These are phyloP conservation scores for Leishmania guyanensis DNA, from an alignment of 208 protist genomes.

Conservation along the genomic window DNA sequence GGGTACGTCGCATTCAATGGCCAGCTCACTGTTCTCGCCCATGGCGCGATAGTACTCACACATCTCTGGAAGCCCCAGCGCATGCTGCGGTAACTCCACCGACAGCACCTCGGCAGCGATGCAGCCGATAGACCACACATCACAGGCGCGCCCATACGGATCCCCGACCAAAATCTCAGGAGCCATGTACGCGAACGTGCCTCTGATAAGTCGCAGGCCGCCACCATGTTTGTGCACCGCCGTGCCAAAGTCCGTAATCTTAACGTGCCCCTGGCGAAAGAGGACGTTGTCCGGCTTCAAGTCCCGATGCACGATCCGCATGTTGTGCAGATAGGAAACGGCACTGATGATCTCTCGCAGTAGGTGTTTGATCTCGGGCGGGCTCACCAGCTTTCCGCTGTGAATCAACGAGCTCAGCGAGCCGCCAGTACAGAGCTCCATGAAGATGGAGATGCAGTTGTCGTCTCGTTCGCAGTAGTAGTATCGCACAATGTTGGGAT, in stretches of 20 bases:
- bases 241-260: slow-evolving; percentile 85
- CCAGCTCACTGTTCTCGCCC: slow-evolving; percentile 38
- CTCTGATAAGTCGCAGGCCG: slow-evolving; percentile 58
- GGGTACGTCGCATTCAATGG: slow-evolving; percentile 60
- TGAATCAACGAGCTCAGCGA: slow-evolving; percentile 64
- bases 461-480: slow-evolving; percentile 78
- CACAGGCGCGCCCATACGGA: slow-evolving; percentile 90
- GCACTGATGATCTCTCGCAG: slow-evolving; percentile 72
- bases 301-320: slow-evolving; percentile 84
- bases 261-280: slow-evolving; percentile 65
- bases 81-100: slow-evolving; percentile 57
- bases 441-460: slow-evolving; percentile 90
- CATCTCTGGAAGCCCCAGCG: slow-evolving; percentile 64
- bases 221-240: slow-evolving; percentile 60
- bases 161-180: slow-evolving; percentile 89
- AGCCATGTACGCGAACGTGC: slow-evolving; percentile 92
- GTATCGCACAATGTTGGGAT: slow-evolving; percentile 88
- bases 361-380: slow-evolving; percentile 54
- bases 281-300: slow-evolving; percentile 88
- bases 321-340: slow-evolving; percentile 76
- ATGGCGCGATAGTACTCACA: slow-evolving; percentile 75
- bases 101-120: slow-evolving; percentile 91
- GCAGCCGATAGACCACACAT: slow-evolving; percentile 95
- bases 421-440: slow-evolving; percentile 87
- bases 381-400: slow-evolving; percentile 39